Percentiles rank a stretch among this genome's conserved stretches.
phyloP scores from a whole-genome alignment of 352 stramenopile genomes.

The Globisporangium cederbergense region DNA sequence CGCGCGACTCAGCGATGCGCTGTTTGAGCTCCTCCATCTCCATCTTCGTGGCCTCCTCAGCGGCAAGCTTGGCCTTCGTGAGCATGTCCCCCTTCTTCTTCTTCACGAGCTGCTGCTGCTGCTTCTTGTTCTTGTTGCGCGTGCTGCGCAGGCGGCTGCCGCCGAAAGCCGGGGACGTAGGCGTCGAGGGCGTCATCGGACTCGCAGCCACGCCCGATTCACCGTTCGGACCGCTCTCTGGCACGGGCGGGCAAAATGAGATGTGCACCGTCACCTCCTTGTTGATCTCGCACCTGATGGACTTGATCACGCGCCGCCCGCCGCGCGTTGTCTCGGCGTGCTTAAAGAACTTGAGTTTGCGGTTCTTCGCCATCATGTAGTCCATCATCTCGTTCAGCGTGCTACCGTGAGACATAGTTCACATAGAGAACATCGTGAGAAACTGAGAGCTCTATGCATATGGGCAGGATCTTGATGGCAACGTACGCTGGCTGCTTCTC shows the following conservation, averaged over 20 bases:
- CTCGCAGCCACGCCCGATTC: slow-evolving; percentile 77
- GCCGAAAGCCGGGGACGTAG: slow-evolving; percentile 73
- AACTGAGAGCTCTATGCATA: neutral
- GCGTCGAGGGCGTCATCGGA: slow-evolving; percentile 84
- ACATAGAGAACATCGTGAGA: slow-evolving; percentile 1
- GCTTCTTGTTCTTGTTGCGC: slow-evolving; percentile 84
- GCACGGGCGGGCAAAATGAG: slow-evolving; percentile 75
- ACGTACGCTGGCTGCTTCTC: slow-evolving; percentile 77
- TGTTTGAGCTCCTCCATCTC: slow-evolving; percentile 86
- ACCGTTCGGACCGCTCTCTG: slow-evolving; percentile 75
- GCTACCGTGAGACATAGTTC: slow-evolving; percentile 14
- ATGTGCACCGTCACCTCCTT: slow-evolving; percentile 84
- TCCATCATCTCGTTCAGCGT: slow-evolving; percentile 90
- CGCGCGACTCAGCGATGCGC: slow-evolving; percentile 71
- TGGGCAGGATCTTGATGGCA: neutral
- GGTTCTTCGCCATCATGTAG: slow-evolving; percentile 86
- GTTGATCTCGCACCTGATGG: slow-evolving; percentile 84
- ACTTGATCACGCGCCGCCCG: slow-evolving; percentile 82
- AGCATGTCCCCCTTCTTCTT: slow-evolving; percentile 88
- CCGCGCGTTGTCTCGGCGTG: slow-evolving; percentile 81
- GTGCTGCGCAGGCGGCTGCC: slow-evolving; percentile 65
- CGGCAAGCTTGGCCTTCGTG: slow-evolving; percentile 80
- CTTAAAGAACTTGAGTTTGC: slow-evolving; percentile 89
- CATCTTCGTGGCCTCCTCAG: slow-evolving; percentile 84
- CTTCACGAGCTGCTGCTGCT: slow-evolving; percentile 79